phyloP scores from a whole-genome alignment of 139 green algal genomes.

The Pseudopediastrum boryanum region DNA sequence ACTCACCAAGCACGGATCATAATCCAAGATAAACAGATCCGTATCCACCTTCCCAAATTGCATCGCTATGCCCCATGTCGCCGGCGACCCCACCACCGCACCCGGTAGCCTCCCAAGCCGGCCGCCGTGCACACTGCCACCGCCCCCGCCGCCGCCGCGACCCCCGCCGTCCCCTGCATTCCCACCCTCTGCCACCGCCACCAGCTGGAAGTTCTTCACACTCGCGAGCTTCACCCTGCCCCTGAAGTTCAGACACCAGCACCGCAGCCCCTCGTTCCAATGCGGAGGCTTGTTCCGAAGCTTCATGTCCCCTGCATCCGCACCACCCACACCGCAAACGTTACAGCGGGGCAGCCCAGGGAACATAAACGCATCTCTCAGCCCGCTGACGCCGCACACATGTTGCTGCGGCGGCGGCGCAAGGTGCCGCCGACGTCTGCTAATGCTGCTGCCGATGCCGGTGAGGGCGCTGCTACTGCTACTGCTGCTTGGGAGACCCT shows the following conservation, averaged over 20 bases:
- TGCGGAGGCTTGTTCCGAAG: slow-evolving; percentile 89
- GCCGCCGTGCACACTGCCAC: background rate
- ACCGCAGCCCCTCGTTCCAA: slow-evolving; percentile 90
- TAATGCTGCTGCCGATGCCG: background rate
- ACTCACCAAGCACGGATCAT: slow-evolving; percentile 60
- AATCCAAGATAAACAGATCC: slow-evolving; percentile 92
- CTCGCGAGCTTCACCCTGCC: slow-evolving; percentile 88
- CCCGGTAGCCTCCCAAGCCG: too few species aligned
- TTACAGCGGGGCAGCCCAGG: too few species aligned
- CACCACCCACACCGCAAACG: too few species aligned
- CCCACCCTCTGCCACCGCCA: too few species aligned
- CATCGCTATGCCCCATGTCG: slow-evolving; percentile 67
- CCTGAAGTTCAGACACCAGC: slow-evolving; percentile 98
- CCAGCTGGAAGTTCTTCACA: slow-evolving; percentile 98
- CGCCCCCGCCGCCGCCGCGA: background rate
- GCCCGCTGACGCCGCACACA: too few species aligned
- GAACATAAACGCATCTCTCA: too few species aligned
- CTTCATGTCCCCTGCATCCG: too few species aligned
- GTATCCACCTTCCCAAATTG: slow-evolving; percentile 95
- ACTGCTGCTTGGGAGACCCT: background rate
- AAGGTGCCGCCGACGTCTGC: background rate
- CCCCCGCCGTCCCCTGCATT: too few species aligned
- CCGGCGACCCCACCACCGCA: slow-evolving; percentile 37
- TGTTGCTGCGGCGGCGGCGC: background rate
- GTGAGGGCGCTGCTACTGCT: background rate